phyloP scores from a whole-genome alignment of 495 filamentous ascomycete genomes.

The Lasiosphaeriaceae sp. region DNA sequence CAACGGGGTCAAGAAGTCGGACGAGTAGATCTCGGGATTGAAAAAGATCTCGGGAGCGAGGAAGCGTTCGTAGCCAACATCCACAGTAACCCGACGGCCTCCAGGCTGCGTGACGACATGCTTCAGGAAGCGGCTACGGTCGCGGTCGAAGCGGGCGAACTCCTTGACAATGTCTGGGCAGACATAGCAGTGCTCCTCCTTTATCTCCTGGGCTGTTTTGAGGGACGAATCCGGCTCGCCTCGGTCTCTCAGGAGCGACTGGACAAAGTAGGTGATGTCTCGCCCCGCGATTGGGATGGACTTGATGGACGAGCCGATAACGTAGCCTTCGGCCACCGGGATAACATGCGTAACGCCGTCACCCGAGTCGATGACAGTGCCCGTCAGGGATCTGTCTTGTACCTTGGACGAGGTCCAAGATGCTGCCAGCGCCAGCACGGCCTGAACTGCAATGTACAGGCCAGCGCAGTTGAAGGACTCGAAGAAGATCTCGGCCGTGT shows the following conservation, averaged over 20 bases:
- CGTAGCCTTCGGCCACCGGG: slow-evolving; percentile 96
- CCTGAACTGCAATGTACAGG: slow-evolving; percentile 97
- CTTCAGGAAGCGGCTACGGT: slow-evolving; percentile 85
- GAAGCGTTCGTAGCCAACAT: slow-evolving; percentile 97
- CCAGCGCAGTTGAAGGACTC: slow-evolving; percentile 99
- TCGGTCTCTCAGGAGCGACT: slow-evolving; percentile 90
- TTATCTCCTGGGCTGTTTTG: slow-evolving; percentile 96
- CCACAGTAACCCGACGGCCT: slow-evolving; percentile 76
- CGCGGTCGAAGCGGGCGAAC: slow-evolving; percentile 85
- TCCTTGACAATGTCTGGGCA: slow-evolving; percentile 98
- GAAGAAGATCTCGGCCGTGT: slow-evolving; percentile 99
- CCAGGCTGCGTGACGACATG: slow-evolving; percentile 85
- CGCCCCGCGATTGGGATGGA: slow-evolving; percentile 95
- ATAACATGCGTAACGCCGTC: slow-evolving; percentile 99
- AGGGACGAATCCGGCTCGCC: slow-evolving; percentile 94
- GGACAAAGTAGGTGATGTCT: slow-evolving; percentile 97
- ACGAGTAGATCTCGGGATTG: slow-evolving; percentile 98
- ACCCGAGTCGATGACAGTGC: slow-evolving; percentile 95
- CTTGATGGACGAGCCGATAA: slow-evolving; percentile 98
- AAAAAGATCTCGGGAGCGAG: slow-evolving; percentile 98
- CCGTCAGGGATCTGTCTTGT: slow-evolving; percentile 91
- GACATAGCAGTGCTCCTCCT: slow-evolving; percentile 97
- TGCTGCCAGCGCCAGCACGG: slow-evolving; percentile 90
- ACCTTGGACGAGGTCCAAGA: slow-evolving; percentile 99
- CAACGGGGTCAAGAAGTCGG: slow-evolving; percentile 93